phyloP scores from a whole-genome alignment of 345 rosid species.

The Nasturtium officinale region DNA sequence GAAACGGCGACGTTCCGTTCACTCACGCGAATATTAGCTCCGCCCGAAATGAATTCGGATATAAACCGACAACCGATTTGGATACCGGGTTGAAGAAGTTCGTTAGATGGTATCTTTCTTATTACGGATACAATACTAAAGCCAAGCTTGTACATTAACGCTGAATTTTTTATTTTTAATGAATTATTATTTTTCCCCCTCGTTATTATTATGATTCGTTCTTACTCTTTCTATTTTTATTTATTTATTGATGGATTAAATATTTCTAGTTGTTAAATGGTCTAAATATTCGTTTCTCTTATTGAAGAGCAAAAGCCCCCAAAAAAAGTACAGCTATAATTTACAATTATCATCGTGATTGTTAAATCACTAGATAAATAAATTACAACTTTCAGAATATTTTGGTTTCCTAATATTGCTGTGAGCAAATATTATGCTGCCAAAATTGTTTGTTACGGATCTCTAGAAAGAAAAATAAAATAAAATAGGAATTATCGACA shows the following conservation, averaged over 20 bases:
- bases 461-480: background rate
- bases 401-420: background rate
- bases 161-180: background rate
- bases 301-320: background rate
- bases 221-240: conserved; percentile 1
- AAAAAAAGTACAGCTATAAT: background rate
- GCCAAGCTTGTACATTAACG: conserved; percentile 54
- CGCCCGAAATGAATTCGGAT: conserved; percentile 68
- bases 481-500: conserved; percentile 4
- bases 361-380: background rate
- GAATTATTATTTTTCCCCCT: conserved; percentile 6
- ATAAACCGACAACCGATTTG: conserved; percentile 82
- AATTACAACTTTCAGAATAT: background rate
- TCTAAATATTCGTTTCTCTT: conserved; percentile 22
- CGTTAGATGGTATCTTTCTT: conserved; percentile 76
- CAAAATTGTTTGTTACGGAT: conserved; percentile 29
- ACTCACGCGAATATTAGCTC: conserved; percentile 78
- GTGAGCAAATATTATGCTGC: conserved; percentile 21
- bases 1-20: conserved; percentile 92
- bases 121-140: conserved; percentile 68
- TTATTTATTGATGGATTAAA: background rate
- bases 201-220: conserved; percentile 18
- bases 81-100: conserved; percentile 83
- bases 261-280: background rate
- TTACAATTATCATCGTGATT: background rate